These are phyloP conservation scores for Triadica sebifera DNA, from an alignment of 345 rosid genomes.

Conservation along the genomic window DNA sequence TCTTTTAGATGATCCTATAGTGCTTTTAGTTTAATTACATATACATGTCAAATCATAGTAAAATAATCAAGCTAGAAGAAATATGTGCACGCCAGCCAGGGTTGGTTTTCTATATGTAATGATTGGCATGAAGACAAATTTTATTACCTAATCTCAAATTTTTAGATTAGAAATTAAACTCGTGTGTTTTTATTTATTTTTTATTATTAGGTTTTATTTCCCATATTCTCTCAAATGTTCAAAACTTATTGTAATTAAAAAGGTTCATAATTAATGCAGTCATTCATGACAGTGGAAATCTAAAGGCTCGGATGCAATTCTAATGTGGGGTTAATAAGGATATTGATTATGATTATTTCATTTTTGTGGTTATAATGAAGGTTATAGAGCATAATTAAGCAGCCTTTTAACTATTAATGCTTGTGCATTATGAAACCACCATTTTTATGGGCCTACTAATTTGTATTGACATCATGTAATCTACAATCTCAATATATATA, in stretches of 20 bases:
- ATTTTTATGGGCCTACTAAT: slow-evolving; percentile 28
- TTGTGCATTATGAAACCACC: slow-evolving; percentile 33
- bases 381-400: slow-evolving; percentile 12
- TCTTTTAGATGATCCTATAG: slow-evolving; percentile 19
- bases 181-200: neutral
- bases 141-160: neutral
- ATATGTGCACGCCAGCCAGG: slow-evolving; percentile 32
- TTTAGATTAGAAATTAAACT: no score
- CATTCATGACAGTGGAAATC: no score
- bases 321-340: no score
- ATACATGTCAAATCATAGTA: slow-evolving; percentile 17
- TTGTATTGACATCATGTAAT: slow-evolving; percentile 21
- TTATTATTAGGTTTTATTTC: neutral
- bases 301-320: no score
- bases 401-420: slow-evolving; percentile 8
- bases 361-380: slow-evolving; percentile 18
- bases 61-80: slow-evolving; percentile 14
- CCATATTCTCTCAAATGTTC: no score
- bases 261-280: no score
- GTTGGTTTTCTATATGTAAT: neutral
- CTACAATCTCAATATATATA: no score
- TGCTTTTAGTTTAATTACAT: slow-evolving; percentile 29
- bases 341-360: neutral
- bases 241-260: no score
- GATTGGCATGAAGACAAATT: slow-evolving; percentile 10